Percentiles rank a stretch among this genome's conserved stretches.
Evolutionary conservation across 768 basidiomycete species (phyloP).

Genomic region (Russula olivacea): DNA sequence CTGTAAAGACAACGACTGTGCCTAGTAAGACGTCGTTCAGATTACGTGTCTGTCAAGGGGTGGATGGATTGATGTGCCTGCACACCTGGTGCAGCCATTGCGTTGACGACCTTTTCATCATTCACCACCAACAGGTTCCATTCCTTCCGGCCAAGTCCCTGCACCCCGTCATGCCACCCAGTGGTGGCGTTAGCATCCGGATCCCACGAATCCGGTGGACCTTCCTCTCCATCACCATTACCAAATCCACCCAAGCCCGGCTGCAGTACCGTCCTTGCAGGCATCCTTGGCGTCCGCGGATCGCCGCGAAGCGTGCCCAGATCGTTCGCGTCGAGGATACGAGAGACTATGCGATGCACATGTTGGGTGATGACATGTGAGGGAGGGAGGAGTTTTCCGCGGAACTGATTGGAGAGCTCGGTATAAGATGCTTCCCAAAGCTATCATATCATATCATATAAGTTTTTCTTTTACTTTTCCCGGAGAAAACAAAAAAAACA

Average conservation of each 20-base stretch:
- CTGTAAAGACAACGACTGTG: conserved; percentile 82
- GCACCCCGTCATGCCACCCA: background rate
- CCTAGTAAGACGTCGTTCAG: conserved; percentile 36
- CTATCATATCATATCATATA: conserved; percentile 28
- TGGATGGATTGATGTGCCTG: background rate
- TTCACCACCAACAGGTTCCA: conserved; percentile 79
- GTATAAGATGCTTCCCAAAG: conserved; percentile 40
- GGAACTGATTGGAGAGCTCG: conserved; percentile 48
- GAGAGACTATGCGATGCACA: conserved; percentile 62
- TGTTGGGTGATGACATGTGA: conserved; percentile 60
- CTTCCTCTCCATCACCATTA: background rate
- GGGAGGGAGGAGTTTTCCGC: conserved; percentile 52
- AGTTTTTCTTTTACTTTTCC: background rate
- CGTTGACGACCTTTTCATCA: conserved; percentile 65
- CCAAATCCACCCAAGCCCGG: conserved; percentile 24
- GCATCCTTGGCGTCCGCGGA: conserved; percentile 22
- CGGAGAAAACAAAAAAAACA: background rate
- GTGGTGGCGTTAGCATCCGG: conserved; percentile 26
- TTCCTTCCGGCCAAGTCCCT: conserved; percentile 28
- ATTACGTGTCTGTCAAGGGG: background rate
- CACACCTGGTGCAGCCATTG: conserved; percentile 66
- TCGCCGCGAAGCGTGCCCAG: conserved; percentile 54
- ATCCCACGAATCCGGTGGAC: conserved; percentile 22
- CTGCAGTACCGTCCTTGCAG: conserved; percentile 24
- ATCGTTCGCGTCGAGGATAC: conserved; percentile 64